phyloP scores from a whole-genome alignment of 768 basidiomycete species.

The Cubamyces sp. region DNA sequence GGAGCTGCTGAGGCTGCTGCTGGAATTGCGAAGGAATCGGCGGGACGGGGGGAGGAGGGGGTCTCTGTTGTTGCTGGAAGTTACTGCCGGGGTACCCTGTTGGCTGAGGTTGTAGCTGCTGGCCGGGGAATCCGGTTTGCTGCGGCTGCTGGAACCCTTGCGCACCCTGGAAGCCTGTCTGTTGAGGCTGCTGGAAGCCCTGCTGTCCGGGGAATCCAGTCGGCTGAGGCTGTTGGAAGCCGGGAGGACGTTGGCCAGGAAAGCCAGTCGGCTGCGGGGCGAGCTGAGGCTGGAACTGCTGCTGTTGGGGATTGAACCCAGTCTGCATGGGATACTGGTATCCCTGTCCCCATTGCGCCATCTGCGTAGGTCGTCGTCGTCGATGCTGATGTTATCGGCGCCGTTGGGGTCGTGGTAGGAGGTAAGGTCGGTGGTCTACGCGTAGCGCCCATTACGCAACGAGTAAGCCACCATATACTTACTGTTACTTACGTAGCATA shows the following conservation, averaged over 20 bases:
- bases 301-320: constrained; percentile 57
- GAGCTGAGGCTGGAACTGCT: constrained; percentile 41
- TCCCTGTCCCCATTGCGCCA: constrained; percentile 79
- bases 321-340: constrained; percentile 81
- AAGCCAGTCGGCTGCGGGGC: constrained; percentile 71
- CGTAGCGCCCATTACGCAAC: constrained; percentile 12
- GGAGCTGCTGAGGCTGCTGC: constrained; percentile 46
- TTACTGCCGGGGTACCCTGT: constrained; percentile 45
- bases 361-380: constrained; percentile 33
- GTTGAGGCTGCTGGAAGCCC: constrained; percentile 63
- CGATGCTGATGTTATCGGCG: constrained; percentile 7
- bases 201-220: constrained; percentile 54
- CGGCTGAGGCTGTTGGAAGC: constrained; percentile 59
- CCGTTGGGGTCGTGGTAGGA: constrained; percentile 10
- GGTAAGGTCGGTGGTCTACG: background rate
- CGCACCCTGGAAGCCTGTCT: constrained; percentile 51
- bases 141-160: constrained; percentile 48
- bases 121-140: constrained; percentile 55
- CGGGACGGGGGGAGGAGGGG: constrained; percentile 63
- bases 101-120: constrained; percentile 56
- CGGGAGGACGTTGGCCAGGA: constrained; percentile 36
- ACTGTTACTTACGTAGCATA: too few species aligned
- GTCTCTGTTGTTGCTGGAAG: constrained; percentile 49
- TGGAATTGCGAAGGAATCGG: constrained; percentile 67
- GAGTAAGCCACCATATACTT: background rate